These are phyloP conservation scores for Cryptococcus neoformans DNA, from an alignment of 1,284 basidiomycete species.

Conservation along the genomic window DNA sequence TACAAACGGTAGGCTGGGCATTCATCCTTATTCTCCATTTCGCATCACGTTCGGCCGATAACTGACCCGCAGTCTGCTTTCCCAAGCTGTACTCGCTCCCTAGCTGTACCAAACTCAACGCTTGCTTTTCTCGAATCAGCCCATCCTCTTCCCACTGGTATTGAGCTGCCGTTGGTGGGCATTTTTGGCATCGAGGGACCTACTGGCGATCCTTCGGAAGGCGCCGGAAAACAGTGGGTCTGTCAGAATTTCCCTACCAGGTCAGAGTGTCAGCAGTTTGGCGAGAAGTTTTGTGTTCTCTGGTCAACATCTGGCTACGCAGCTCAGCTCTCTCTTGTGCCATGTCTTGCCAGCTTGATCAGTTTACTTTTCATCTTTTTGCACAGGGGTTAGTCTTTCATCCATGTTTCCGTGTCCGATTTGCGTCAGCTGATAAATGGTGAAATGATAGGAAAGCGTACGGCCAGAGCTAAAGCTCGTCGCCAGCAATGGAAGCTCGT, in stretches of 20 bases:
- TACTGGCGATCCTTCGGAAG: conserved; percentile 17
- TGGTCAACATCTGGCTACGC: conserved; percentile 46
- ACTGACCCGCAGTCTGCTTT: conserved; percentile 21
- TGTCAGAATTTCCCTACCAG: conserved; percentile 46
- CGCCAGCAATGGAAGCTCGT: conserved; percentile 50
- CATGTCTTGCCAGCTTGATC: conserved; percentile 44
- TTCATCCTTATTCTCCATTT: not conserved
- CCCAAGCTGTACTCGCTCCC: conserved; percentile 15
- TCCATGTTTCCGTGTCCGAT: not conserved
- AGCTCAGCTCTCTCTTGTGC: conserved; percentile 46
- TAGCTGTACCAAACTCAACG: conserved; percentile 34
- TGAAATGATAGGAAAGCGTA: conserved; percentile 28
- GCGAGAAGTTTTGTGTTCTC: conserved; percentile 46
- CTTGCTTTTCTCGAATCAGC: conserved; percentile 31
- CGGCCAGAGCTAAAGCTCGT: conserved; percentile 43
- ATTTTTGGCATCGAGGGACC: conserved; percentile 6
- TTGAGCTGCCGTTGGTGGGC: not conserved
- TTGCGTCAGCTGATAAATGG: not conserved
- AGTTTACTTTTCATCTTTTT: conserved; percentile 48
- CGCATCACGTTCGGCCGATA: too few relatives aligned
- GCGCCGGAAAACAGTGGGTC: conserved; percentile 30
- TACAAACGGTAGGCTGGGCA: conserved; percentile 32
- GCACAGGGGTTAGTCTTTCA: conserved; percentile 31
- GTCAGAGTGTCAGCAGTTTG: conserved; percentile 46
- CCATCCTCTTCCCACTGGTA: conserved; percentile 23